phyloP scores from a whole-genome alignment of 495 filamentous ascomycete species.

The Xylaria palmicola region DNA sequence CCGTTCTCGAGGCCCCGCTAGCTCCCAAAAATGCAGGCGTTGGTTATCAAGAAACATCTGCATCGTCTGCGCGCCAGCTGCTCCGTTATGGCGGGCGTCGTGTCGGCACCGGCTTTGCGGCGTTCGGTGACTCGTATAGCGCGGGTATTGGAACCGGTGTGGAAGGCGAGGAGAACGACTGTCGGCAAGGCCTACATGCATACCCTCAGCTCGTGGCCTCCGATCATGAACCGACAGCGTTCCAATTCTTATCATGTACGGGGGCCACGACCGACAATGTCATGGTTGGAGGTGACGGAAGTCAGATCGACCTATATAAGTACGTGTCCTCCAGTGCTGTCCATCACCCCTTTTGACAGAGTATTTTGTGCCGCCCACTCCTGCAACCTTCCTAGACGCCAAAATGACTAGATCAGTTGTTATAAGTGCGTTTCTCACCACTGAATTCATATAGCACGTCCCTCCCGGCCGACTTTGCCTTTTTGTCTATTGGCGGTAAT shows the following conservation, averaged over 20 bases:
- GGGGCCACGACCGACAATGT: conserved; percentile 37
- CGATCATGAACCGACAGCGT: conserved; percentile 27
- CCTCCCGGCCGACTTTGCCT: conserved; percentile 33
- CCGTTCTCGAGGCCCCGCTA: background rate
- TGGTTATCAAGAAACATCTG: background rate
- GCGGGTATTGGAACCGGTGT: conserved; percentile 47
- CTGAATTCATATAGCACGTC: conserved; percentile 6
- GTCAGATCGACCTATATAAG: conserved; percentile 41
- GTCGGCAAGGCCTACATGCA: conserved; percentile 38
- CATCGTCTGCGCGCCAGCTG: background rate
- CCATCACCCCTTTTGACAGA: background rate
- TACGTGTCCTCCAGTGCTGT: background rate
- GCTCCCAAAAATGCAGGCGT: background rate
- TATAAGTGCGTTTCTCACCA: background rate
- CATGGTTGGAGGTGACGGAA: conserved; percentile 25
- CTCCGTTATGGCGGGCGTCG: background rate
- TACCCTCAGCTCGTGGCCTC: conserved; percentile 37
- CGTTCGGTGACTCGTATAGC: conserved; percentile 51
- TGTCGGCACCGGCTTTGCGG: conserved; percentile 31
- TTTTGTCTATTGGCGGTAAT: conserved; percentile 48
- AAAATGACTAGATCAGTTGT: background rate
- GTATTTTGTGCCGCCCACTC: background rate
- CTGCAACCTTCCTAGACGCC: background rate
- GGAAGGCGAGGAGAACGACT: conserved; percentile 39
- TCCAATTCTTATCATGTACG: conserved; percentile 44